These are phyloP conservation scores for Phytophthora pseudosyringae DNA, from an alignment of 352 stramenopile genomes.

Conservation along the genomic window DNA sequence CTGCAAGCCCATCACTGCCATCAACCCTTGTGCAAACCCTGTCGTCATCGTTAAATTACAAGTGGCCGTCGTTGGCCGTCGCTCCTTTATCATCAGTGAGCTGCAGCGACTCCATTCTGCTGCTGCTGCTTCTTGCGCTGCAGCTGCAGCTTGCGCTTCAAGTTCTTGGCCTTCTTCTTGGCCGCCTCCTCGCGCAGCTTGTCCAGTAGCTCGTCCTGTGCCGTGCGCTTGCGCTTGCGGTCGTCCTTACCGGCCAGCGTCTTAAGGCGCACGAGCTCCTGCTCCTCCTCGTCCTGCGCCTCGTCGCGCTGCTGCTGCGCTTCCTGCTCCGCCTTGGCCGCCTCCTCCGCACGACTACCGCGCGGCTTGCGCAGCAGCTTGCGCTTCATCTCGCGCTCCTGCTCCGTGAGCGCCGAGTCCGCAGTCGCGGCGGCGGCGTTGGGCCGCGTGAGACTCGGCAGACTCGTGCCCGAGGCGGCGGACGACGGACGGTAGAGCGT, in stretches of 20 bases:
- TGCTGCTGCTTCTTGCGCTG: slow-evolving; percentile 78
- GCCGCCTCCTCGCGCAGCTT: slow-evolving; percentile 68
- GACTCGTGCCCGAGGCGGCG: slow-evolving; percentile 17
- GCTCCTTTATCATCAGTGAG: slow-evolving; percentile 9
- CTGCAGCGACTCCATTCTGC: slow-evolving; percentile 17
- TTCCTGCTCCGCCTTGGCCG: slow-evolving; percentile 38
- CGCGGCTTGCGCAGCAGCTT: slow-evolving; percentile 70
- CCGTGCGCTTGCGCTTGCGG: slow-evolving; percentile 72
- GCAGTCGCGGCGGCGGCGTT: slow-evolving; percentile 11
- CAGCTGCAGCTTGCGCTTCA: slow-evolving; percentile 74
- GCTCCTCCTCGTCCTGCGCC: slow-evolving; percentile 63
- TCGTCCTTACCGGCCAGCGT: slow-evolving; percentile 20
- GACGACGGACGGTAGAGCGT: slow-evolving; percentile 62
- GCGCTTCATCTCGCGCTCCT: slow-evolving; percentile 77
- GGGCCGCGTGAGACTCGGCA: slow-evolving; percentile 41
- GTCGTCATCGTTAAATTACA: slow-evolving; percentile 30
- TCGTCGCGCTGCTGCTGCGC: slow-evolving; percentile 40
- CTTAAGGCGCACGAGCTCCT: slow-evolving; percentile 61
- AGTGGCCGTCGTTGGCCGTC: not conserved
- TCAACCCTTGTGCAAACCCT: not conserved
- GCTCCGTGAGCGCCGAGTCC: slow-evolving; percentile 44
- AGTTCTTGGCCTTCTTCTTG: slow-evolving; percentile 77
- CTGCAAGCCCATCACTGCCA: not conserved
- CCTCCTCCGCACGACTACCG: slow-evolving; percentile 41
- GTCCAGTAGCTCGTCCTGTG: slow-evolving; percentile 75